Evolutionary conservation across 2,329 filamentous ascomycete species (phyloP), one percentile per base, ranked within the genome.

Genomic region (Fusarium luffae): DNA sequence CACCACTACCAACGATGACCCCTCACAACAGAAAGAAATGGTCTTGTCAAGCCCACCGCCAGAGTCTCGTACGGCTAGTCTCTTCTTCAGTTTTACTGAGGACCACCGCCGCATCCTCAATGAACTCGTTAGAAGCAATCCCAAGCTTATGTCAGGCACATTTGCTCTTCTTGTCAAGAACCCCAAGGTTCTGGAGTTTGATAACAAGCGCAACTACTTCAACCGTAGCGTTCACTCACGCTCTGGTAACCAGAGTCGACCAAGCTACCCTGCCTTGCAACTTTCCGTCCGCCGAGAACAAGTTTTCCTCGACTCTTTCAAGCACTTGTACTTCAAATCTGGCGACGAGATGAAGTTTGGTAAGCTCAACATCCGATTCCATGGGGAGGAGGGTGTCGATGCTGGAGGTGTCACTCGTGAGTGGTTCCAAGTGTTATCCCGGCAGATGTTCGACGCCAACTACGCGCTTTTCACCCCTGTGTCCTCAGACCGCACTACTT

Each of bases 201-300:
- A 99, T 83, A 99, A 99, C 84, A 99, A 99, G 85, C 94, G 96
- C 75, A 98, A 97, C 82, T 99, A 97, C 86, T 99, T 99, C 85
- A 98, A 90, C 78, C 92, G 96, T 66, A 94, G 93, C 76, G 90
- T 99, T 13, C 96, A 99, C 79, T 82, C 84, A 42, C 84, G 86
- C 63, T 88, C 88, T 47, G 89, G 92, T 55, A 88, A 88, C 56
- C 90, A 93, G 75, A 87, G 86, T 63, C 90, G 94, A 44, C 89
- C 92, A 54, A 86, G 91, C 10, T 88, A 85, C 75, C 92, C 93
- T 44, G 80, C 88, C 23, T 85, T 99, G 54, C 94, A 97, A 79
- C 88, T 99, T 48, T 91, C 91, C 63, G 93, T 99, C 63, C 93
- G 97, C 62, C 92, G 96, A 76, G 93, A 98, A 62, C 92, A 97